Conservation (phyloP, 208 protist species). For the Wallacemonas sp. region DNA sequence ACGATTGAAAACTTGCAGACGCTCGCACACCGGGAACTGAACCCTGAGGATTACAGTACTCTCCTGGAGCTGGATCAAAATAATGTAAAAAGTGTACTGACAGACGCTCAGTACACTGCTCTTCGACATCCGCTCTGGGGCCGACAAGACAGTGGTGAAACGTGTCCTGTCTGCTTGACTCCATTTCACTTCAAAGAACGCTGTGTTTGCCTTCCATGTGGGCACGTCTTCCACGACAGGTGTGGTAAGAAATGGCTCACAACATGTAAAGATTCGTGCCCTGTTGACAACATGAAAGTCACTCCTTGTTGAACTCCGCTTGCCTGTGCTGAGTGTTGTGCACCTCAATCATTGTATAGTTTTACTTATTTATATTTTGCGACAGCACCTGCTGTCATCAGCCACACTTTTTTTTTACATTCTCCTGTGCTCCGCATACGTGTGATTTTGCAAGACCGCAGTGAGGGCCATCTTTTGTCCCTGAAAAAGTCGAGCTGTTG, state of each 20-base stretch:
- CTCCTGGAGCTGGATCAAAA: conserved; percentile 55
- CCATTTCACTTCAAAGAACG: conserved; percentile 27
- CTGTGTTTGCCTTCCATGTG: conserved; percentile 65
- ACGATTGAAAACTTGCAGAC: neutral
- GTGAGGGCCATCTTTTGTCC: too few species aligned
- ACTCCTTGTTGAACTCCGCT: too few species aligned
- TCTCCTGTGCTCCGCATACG: too few species aligned
- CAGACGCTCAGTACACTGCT: conserved; percentile 22
- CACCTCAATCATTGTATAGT: too few species aligned
- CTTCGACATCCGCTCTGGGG: conserved; percentile 31
- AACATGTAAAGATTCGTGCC: conserved; percentile 56
- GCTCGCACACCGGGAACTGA: conserved; percentile 44
- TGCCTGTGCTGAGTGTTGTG: too few species aligned
- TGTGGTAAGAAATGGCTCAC: conserved; percentile 76
- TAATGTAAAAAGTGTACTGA: conserved; percentile 29
- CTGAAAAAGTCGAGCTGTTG: too few species aligned
- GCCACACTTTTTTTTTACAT: too few species aligned
- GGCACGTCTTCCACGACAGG: conserved; percentile 65
- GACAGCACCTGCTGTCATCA: too few species aligned
- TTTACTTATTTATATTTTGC: too few species aligned
- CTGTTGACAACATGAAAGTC: conserved; percentile 49
- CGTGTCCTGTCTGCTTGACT: conserved; percentile 70
- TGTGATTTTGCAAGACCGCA: too few species aligned
- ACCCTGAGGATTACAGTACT: conserved; percentile 79
- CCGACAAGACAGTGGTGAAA: conserved; percentile 20